Base-by-base conservation (phyloP, 148 eudicot genomes). In the Vaccinium darrowii region DNA sequence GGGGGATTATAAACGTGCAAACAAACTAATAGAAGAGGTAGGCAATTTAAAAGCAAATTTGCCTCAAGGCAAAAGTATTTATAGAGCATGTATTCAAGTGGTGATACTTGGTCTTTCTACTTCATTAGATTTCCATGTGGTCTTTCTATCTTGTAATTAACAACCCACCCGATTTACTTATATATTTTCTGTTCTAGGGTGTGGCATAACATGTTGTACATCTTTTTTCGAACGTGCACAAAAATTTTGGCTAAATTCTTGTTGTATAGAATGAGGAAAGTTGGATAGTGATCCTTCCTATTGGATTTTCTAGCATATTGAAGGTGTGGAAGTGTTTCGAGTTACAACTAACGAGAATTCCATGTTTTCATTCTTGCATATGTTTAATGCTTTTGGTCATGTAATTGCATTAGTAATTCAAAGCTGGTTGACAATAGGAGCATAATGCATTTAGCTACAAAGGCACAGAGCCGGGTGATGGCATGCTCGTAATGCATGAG, bases 21-120 rank as follows among this genome's bases (percentile, higher is more conserved):
- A 85, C 60, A 91, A 85, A 86, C 87, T 94, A 75, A 75, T 89
- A 86, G 85, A 92, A 89, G 85, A 92, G 97, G 98, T 93, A 89
- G 71, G 57, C 33, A 67, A 57, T 72, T 57, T 65, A 7, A 36
- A 43, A 77, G 15, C 25, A 23, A 2, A 51, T 25, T 54, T 79
- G 12, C 16, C 47, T 56, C 21, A 19, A 54, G 69, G 21, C 2
- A 7, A 56, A 9, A 27, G 57, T 73, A 15, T 69, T 30, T 23
- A 69, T 27, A 69, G 39, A 69, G 72, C 13, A 0, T 43, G 18
- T 63, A 8, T 13, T 43, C 27, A 7, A 67, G 25, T 10, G n/a
- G 30, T 80, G n/a, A 4, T 33, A 57, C 1, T 16, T 80, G 16
- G 51, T 36, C 21, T 58, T 58, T 36, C 19, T 39, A 16, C 60